Evolutionary conservation across 495 filamentous ascomycete genomes (phyloP), one percentile per base, ranked within the genome.

Genomic region (Neurospora sp.): DNA sequence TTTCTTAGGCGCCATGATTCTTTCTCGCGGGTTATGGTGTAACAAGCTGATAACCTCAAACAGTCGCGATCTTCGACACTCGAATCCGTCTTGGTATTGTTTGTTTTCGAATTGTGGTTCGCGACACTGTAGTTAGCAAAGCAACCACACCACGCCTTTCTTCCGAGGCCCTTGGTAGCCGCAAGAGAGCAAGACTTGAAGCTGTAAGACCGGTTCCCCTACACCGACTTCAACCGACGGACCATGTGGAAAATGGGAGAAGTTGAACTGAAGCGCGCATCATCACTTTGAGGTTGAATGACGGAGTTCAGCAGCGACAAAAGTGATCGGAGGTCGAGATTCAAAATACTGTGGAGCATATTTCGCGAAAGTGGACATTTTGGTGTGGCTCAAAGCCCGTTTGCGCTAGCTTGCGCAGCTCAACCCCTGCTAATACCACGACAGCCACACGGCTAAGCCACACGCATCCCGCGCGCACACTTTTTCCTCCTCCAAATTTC

Each of bases 391-490:
- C 31, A 65, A 35, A 65, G 27, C 53, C 31, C 53, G 22, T 18
- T 65, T 27, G 27, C 53, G 14, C 27, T 16, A 8, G 12, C 16
- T 61, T 61, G 53, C 53, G 53, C 53, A 65, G 27, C 53, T 65
- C 71, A 72, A 72, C 31, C 71, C 71, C 40, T 35, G 70, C 27
- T 27, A 70, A n/a, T 70, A 48, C 40, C 12, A 65, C 53, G 3
- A 10, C 40, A 70, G 53, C 53, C 53, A 65, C 53, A 65, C 12
- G 6, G 14, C 53, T 16, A 65, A 72, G 72, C 74, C 76, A 53
- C 74, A 74, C 10, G 38, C 4, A 61, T 70, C 71, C 76, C 72
- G 70, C 78, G 45, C 78, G 74, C 75, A 77, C 76, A 77, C 75
- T 76, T 76, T 76, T 42, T 27, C 14, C 8, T 70, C 71, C 59